Conservation (phyloP, 192 early-diverging fungal genomes). For the Entomortierella chlamydospora region DNA sequence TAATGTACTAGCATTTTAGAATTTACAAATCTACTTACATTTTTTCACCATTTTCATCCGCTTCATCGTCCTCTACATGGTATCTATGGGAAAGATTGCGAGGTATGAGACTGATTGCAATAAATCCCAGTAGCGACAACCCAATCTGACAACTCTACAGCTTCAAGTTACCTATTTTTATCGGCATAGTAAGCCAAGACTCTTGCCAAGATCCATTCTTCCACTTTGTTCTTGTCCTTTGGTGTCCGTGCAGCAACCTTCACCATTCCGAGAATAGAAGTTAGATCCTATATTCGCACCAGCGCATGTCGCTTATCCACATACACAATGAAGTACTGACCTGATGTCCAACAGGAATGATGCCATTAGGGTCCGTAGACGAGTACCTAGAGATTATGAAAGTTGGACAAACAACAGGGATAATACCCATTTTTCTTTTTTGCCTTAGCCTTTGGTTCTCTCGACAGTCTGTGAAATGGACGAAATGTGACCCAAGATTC, state of each 20-base stretch:
- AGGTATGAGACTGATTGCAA: not conserved
- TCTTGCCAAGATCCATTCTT: slow-evolving; percentile 68
- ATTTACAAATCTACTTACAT: slow-evolving; percentile 42
- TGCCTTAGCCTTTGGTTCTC: too few species aligned
- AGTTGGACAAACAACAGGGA: not conserved
- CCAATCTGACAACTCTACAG: not conserved
- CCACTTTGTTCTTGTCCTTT: slow-evolving; percentile 61
- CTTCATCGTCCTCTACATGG: slow-evolving; percentile 67
- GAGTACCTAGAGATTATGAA: slow-evolving; percentile 18
- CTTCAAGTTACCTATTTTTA: slow-evolving; percentile 56
- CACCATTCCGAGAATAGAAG: not conserved
- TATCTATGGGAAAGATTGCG: slow-evolving; percentile 48
- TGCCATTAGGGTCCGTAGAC: slow-evolving; percentile 32
- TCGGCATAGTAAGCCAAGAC: slow-evolving; percentile 60
- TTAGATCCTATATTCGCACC: not conserved
- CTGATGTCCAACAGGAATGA: slow-evolving; percentile 50
- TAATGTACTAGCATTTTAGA: not conserved
- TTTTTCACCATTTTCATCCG: slow-evolving; percentile 60
- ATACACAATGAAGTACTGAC: slow-evolving; percentile 1
- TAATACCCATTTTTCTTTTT: not conserved
- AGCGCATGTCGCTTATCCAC: not conserved
- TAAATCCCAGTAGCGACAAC: not conserved
- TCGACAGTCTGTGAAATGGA: too few species aligned
- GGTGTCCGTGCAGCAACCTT: slow-evolving; percentile 65
- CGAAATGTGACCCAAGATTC: not conserved